Evolutionary conservation across 192 early-diverging fungal genomes (phyloP).

Genomic region (Coemansia sp.): DNA sequence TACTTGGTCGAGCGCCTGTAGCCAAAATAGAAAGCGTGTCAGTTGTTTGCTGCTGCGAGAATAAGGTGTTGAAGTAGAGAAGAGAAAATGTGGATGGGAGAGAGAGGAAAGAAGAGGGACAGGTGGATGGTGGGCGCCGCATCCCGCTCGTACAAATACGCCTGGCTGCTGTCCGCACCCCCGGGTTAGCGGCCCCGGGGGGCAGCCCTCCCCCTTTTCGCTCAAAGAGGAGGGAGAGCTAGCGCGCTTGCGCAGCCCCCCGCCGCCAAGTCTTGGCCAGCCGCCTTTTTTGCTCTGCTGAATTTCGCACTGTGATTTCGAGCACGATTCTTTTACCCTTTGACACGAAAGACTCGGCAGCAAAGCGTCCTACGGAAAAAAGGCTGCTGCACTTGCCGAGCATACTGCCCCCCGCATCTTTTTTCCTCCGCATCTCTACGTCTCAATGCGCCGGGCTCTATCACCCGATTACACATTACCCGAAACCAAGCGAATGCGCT

Average conservation of each 20-base stretch:
- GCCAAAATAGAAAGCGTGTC: too few species aligned
- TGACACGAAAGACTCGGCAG: neutral
- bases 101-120: constrained; percentile 9
- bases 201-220: neutral
- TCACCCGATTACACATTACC: constrained; percentile 14
- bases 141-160: constrained; percentile 15
- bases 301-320: neutral
- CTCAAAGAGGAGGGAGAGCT: neutral
- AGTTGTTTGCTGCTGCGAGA: neutral
- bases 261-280: neutral
- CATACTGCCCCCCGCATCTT: neutral
- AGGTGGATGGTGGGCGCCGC: constrained; percentile 6
- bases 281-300: neutral
- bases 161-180: constrained; percentile 6
- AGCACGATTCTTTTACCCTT: neutral
- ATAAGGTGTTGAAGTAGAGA: neutral
- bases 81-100: constrained; percentile 7
- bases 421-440: neutral
- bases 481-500: constrained; percentile 42
- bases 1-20: neutral
- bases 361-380: neutral
- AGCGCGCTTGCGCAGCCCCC: neutral
- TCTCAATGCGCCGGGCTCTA: constrained; percentile 38
- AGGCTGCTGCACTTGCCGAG: neutral
- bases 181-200: neutral